Conservation (phyloP, 495 filamentous ascomycete genomes). For the Neurospora sp. region DNA sequence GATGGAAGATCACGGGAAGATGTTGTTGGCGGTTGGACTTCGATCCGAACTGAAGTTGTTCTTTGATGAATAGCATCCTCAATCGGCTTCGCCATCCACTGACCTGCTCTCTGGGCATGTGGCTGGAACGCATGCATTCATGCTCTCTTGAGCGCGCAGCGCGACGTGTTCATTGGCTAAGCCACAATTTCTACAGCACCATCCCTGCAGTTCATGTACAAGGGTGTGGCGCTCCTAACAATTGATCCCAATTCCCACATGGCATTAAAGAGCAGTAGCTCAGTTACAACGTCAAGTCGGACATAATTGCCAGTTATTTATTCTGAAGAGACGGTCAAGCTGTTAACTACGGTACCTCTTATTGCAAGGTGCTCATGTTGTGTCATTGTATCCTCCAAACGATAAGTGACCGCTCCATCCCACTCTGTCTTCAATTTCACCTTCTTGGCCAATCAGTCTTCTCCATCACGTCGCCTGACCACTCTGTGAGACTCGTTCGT, state of each 20-base stretch:
- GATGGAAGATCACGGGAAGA: neutral
- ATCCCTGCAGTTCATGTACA: neutral
- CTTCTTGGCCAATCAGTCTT: neutral
- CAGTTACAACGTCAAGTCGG: neutral
- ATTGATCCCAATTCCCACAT: neutral
- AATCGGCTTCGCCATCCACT: neutral
- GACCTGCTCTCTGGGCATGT: neutral
- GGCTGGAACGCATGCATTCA: neutral
- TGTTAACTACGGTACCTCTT: neutral
- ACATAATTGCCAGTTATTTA: neutral
- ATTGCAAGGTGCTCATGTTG: neutral
- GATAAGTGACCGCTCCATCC: neutral
- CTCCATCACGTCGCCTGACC: neutral
- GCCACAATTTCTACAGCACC: neutral
- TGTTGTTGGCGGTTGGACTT: neutral
- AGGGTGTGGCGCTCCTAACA: neutral
- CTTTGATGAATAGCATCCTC: neutral
- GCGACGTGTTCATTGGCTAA: neutral
- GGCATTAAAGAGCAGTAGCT: neutral
- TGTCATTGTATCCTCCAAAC: neutral
- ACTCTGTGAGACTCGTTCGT: neutral
- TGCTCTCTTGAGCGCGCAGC: neutral
- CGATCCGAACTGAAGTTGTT: neutral
- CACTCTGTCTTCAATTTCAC: neutral
- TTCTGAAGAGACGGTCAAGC: neutral